Evolutionary conservation across 768 basidiomycete genomes (phyloP), one percentile per base, ranked within the genome.

Genomic region (Mycena maculata): DNA sequence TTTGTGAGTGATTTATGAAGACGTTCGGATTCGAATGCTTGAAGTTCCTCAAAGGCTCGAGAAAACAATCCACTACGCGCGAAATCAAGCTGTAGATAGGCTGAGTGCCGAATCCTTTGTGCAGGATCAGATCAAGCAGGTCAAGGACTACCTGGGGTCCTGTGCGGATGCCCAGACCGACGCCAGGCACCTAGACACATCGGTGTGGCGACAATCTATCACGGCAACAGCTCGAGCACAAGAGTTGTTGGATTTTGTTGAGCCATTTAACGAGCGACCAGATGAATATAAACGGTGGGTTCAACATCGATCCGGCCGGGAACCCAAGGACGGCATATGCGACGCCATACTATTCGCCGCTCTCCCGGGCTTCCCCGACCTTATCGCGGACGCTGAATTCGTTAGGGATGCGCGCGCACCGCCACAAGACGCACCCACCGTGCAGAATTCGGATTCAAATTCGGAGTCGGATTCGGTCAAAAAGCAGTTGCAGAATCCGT

Each of bases 1-100:
- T 38, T 13, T 68, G 60, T 68, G 23, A 62, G 60, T 54, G 7
- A n/a, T 55, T 31, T 4, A 25, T 33, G 42, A 25, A 27, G 36
- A 1, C 2, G 25, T 15, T 11, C 23, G 38, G 39, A 18, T 23
- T 56, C 3, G 11, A 41, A 28, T 23, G 10, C 7, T 45, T 39
- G 33, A 36, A 6, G 33, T 23, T n/a, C 11, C 31, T 10, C 4
- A 27, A 16, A 55, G 56, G 20, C 50, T 59, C 2, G 57, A 53
- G 33, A 15, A 28, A 4, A 15, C 13, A 2, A 65, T 59, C 1
- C 36, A 57, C 23, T 57, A 22, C 22, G 27, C 45, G 9, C 12
- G 62, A 22, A 63, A 63, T 16, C 18, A 30, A 8, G 8, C 23
- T 20, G 50, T 23, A 20, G 50, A 62, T 22, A 39, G 15, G 16